Conservation (phyloP, 306 rosid genomes). For the Lagenaria siceraria region DNA sequence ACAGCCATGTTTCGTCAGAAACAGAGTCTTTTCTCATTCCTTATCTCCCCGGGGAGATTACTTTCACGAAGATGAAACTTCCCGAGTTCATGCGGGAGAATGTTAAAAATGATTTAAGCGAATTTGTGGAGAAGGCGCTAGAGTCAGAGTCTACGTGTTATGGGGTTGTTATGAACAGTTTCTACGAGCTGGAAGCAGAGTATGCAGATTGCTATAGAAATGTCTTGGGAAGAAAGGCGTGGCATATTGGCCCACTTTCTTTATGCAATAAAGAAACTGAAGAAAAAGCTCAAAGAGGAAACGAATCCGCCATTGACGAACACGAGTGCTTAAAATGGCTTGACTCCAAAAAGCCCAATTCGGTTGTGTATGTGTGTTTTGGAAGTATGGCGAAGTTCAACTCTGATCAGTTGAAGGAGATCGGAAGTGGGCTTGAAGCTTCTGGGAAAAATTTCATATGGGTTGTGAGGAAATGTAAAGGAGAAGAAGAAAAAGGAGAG, state of each 20-base stretch:
- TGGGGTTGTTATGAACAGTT: constrained; percentile 21
- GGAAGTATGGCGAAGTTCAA: constrained; percentile 19
- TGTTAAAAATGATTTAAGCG: background rate
- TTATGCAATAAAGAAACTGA: constrained; percentile 1
- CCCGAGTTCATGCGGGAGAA: background rate
- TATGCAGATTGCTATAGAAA: constrained; percentile 21
- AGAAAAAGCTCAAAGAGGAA: constrained; percentile 18
- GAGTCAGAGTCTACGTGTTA: background rate
- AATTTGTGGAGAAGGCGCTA: background rate
- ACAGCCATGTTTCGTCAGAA: constrained; percentile 21
- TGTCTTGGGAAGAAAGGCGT: constrained; percentile 12
- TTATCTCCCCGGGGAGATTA: constrained; percentile 28
- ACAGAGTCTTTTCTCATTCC: constrained; percentile 36
- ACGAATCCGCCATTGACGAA: constrained; percentile 4
- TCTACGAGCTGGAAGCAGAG: constrained; percentile 22
- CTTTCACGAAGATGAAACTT: constrained; percentile 20
- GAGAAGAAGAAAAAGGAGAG: background rate
- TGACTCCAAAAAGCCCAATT: constrained; percentile 7
- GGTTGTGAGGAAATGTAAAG: constrained; percentile 20
- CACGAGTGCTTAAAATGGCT: constrained; percentile 28
- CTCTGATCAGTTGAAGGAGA: constrained; percentile 18
- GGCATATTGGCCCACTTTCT: constrained; percentile 32
- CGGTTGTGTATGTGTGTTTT: constrained; percentile 25
- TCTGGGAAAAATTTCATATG: constrained; percentile 22
- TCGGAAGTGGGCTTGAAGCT: constrained; percentile 24